Conservation (phyloP, 176 grass and related monocot genomes). For the Coix lacrymajobi region DNA sequence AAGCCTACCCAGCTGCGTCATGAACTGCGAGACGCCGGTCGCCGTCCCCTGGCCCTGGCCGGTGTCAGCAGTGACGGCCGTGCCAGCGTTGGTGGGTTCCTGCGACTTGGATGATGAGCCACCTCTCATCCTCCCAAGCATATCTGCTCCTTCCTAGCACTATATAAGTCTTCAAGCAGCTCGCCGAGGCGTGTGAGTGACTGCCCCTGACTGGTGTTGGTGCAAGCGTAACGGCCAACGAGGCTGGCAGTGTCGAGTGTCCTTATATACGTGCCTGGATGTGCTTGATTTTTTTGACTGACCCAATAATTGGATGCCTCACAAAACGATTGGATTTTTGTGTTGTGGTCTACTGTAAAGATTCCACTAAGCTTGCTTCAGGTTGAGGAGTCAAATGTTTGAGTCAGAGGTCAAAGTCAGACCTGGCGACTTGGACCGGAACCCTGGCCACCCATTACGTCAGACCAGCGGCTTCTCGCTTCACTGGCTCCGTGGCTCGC, state of each 20-base stretch:
- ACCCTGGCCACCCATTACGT: not conserved
- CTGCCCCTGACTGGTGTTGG: too few species aligned
- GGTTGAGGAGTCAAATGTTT: constrained; percentile 10
- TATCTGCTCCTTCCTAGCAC: not conserved
- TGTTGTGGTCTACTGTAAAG: not conserved
- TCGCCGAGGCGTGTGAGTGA: not conserved
- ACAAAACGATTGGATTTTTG: not conserved
- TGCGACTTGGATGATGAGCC: not conserved
- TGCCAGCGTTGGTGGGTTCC: not conserved
- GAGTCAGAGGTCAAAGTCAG: constrained; percentile 24
- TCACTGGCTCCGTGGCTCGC: not conserved
- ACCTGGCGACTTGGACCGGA: constrained; percentile 16
- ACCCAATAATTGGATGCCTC: not conserved
- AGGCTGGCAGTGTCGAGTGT: not conserved
- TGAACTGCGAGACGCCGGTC: constrained; percentile 26
- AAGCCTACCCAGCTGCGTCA: constrained; percentile 25
- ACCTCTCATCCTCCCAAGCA: not conserved
- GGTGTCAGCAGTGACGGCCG: not conserved
- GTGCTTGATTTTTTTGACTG: not conserved
- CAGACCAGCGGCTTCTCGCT: not conserved
- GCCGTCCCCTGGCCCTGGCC: not conserved
- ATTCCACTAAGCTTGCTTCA: not conserved
- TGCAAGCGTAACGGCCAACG: not conserved
- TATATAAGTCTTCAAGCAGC: not conserved
- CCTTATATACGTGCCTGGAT: not conserved